Conservation (phyloP, 164 flowering plant species). For the Akebia trifoliata region DNA sequence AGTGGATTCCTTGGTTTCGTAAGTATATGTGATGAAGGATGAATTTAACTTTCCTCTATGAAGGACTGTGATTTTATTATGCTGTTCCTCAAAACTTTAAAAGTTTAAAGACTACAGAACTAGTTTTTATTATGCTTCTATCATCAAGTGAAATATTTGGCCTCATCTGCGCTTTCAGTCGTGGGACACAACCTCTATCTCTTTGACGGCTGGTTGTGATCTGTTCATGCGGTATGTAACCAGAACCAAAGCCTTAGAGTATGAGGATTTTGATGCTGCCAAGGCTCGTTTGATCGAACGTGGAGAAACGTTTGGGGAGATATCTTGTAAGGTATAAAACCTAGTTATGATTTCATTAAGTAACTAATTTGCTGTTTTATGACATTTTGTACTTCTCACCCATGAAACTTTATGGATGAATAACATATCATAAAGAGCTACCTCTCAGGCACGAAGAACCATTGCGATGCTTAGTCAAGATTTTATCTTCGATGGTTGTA, state of each 20-base stretch:
- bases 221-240: conserved; percentile 93
- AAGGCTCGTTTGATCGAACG: conserved; percentile 91
- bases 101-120: not conserved
- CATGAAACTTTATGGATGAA: not conserved
- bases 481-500: conserved; percentile 93
- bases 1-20: not conserved
- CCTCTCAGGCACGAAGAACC: conserved; percentile 75
- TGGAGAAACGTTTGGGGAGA: conserved; percentile 95
- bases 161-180: conserved; percentile 41
- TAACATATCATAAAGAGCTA: not conserved
- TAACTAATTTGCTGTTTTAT: not conserved
- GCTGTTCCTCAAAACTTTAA: not conserved
- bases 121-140: not conserved
- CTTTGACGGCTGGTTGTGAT: conserved; percentile 96
- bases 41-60: not conserved
- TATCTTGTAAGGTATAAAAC: conserved; percentile 69
- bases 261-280: conserved; percentile 88
- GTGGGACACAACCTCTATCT: conserved; percentile 92
- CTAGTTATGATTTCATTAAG: conserved; percentile 11
- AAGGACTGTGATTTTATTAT: not conserved
- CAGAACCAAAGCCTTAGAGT: conserved; percentile 90
- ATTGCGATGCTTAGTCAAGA: conserved; percentile 96
- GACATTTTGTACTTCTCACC: not conserved
- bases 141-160: conserved; percentile 13
- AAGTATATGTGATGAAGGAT: not conserved